phyloP scores from a whole-genome alignment of 306 rosid genomes.

The Prunus padus region DNA sequence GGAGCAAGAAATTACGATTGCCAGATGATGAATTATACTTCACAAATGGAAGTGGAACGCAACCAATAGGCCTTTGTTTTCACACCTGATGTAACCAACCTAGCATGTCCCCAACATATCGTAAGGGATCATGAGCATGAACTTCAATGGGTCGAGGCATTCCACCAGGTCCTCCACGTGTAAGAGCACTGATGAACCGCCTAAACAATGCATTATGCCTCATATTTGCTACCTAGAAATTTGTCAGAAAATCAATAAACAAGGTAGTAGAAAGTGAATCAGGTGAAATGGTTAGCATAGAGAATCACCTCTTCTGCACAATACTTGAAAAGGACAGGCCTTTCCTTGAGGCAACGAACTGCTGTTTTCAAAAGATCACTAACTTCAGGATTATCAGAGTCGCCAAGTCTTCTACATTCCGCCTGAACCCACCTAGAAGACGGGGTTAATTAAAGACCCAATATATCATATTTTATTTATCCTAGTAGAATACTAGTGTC shows the following conservation, averaged over 20 bases:
- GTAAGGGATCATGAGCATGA: constrained; percentile 95
- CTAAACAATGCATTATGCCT: constrained; percentile 95
- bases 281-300: not conserved
- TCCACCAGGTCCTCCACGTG: constrained; percentile 98
- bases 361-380: constrained; percentile 80
- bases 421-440: constrained; percentile 94
- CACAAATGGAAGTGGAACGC: not conserved
- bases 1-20: constrained; percentile 14
- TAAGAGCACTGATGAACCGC: constrained; percentile 95
- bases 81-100: constrained; percentile 95
- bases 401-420: constrained; percentile 87
- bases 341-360: constrained; percentile 88
- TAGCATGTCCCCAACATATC: constrained; percentile 95
- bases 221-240: constrained; percentile 88
- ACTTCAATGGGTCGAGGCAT: constrained; percentile 99
- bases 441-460: constrained; percentile 15
- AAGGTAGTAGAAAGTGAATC: not conserved
- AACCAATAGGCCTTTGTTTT: constrained; percentile 28
- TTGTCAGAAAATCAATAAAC: constrained; percentile 10
- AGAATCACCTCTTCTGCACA: constrained; percentile 95
- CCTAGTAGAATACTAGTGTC: not conserved
- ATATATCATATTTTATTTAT: not conserved
- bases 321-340: constrained; percentile 93
- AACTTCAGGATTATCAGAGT: constrained; percentile 93
- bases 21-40: constrained; percentile 5